Evolutionary conservation across 2,329 filamentous ascomycete genomes (phyloP).

Genomic region (Hortaea werneckii): DNA sequence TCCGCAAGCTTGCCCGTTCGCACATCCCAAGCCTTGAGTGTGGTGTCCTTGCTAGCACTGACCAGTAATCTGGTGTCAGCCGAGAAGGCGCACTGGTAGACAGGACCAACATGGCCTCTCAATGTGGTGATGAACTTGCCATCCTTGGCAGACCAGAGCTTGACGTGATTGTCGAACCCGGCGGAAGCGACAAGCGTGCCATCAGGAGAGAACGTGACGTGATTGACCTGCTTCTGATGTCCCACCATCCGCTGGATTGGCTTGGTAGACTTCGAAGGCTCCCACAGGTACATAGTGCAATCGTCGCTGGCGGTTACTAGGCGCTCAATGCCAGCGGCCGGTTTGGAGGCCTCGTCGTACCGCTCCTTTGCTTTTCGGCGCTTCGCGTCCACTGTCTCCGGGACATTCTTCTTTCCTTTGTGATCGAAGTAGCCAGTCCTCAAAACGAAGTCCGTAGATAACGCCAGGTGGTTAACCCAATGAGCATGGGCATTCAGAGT

Average conservation of each 20-base stretch:
- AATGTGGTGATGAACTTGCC: conserved; percentile 75
- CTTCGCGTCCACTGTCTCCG: conserved; percentile 59
- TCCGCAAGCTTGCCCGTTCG: conserved; percentile 68
- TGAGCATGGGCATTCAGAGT: conserved; percentile 76
- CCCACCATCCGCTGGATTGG: conserved; percentile 82
- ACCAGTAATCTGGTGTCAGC: conserved; percentile 85
- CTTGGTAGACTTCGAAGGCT: conserved; percentile 67
- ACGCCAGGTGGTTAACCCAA: conserved; percentile 88
- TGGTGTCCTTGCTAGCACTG: conserved; percentile 83
- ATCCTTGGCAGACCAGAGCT: conserved; percentile 74
- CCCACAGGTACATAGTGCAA: conserved; percentile 94
- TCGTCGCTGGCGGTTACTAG: conserved; percentile 89
- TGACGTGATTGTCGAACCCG: conserved; percentile 89
- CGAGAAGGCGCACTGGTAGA: conserved; percentile 88
- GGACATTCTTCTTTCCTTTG: conserved; percentile 53
- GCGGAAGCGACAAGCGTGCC: conserved; percentile 78
- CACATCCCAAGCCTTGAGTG: conserved; percentile 90
- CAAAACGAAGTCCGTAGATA: conserved; percentile 85
- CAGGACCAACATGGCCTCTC: conserved; percentile 78
- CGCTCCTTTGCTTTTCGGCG: conserved; percentile 65
- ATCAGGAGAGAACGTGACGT: conserved; percentile 89
- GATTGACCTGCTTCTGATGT: conserved; percentile 94
- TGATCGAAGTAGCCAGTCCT: conserved; percentile 84
- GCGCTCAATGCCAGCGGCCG: conserved; percentile 56
- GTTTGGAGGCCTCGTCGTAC: conserved; percentile 72